Evolutionary conservation across 2,329 filamentous ascomycete genomes (phyloP).

Genomic region (Xenoacremonium recifei): DNA sequence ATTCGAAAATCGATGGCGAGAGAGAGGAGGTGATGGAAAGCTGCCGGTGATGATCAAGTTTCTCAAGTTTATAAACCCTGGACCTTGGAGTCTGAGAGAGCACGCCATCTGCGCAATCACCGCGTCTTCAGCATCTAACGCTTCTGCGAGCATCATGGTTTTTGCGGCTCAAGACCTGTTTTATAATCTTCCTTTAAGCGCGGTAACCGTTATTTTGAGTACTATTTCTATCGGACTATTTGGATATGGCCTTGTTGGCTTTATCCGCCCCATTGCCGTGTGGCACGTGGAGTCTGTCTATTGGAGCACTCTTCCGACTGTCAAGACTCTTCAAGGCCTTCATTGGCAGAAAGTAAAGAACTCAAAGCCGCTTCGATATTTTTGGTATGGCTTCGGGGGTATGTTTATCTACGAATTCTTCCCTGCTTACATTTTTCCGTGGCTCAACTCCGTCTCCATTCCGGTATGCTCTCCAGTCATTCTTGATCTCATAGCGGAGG

Average conservation of each 20-base stretch:
- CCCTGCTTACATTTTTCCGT: slow-evolving; percentile 54
- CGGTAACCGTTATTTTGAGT: slow-evolving; percentile 46
- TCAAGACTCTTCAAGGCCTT: slow-evolving; percentile 53
- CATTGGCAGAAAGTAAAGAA: slow-evolving; percentile 51
- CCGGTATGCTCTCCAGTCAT: slow-evolving; percentile 25
- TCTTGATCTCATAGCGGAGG: background rate
- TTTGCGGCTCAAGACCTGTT: slow-evolving; percentile 52
- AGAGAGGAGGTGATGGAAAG: slow-evolving; percentile 37
- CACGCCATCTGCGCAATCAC: slow-evolving; percentile 54
- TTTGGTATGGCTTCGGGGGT: slow-evolving; percentile 49
- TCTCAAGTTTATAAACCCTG: slow-evolving; percentile 47
- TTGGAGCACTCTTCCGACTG: slow-evolving; percentile 51
- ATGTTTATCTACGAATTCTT: slow-evolving; percentile 54
- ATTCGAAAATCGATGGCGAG: slow-evolving; percentile 47
- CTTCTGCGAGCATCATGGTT: slow-evolving; percentile 37
- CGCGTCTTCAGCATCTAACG: slow-evolving; percentile 53
- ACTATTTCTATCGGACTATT: slow-evolving; percentile 55
- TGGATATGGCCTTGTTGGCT: slow-evolving; percentile 52
- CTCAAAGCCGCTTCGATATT: slow-evolving; percentile 49
- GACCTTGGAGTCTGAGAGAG: slow-evolving; percentile 55
- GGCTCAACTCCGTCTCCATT: slow-evolving; percentile 54
- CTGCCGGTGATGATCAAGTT: slow-evolving; percentile 40
- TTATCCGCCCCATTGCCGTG: slow-evolving; percentile 53
- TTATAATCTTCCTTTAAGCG: slow-evolving; percentile 45
- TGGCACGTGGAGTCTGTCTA: slow-evolving; percentile 58